phyloP scores from a whole-genome alignment of 805 yeast species.

The Yarrowia phangngaensis region DNA sequence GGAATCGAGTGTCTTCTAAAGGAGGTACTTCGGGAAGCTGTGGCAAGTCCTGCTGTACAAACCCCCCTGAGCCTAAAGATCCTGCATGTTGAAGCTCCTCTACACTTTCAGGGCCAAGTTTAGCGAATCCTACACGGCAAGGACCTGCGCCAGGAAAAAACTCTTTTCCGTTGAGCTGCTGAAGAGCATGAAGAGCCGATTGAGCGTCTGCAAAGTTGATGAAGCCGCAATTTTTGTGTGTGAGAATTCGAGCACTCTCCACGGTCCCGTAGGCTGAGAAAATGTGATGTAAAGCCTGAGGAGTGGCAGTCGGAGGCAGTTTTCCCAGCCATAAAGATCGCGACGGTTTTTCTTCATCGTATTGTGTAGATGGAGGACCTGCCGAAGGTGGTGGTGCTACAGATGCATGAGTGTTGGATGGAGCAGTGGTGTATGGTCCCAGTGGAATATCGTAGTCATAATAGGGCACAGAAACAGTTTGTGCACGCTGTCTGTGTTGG shows the following conservation, averaged over 20 bases:
- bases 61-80: conserved; percentile 8
- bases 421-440: neutral
- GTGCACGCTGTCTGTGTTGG: conserved; percentile 19
- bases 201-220: conserved; percentile 72
- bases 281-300: conserved; percentile 57
- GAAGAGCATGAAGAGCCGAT: conserved; percentile 73
- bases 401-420: conserved; percentile 8
- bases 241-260: conserved; percentile 57
- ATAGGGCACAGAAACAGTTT: conserved; percentile 18
- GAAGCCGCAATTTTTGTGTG: conserved; percentile 47
- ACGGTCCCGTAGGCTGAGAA: conserved; percentile 61
- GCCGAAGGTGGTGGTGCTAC: conserved; percentile 1
- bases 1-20: conserved; percentile 10
- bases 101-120: conserved; percentile 35
- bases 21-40: conserved; percentile 13
- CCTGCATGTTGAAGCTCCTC: conserved; percentile 23
- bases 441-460: conserved; percentile 21
- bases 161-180: conserved; percentile 76
- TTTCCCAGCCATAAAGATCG: conserved; percentile 74
- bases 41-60: conserved; percentile 12
- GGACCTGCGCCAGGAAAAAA: conserved; percentile 71
- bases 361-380: conserved; percentile 18
- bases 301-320: conserved; percentile 58
- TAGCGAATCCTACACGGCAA: conserved; percentile 80
- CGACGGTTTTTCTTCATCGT: conserved; percentile 51